Evolutionary conservation across 228 moss, liverwort and hornwort species (phyloP).

Genomic region (Sphagnum fallax): DNA sequence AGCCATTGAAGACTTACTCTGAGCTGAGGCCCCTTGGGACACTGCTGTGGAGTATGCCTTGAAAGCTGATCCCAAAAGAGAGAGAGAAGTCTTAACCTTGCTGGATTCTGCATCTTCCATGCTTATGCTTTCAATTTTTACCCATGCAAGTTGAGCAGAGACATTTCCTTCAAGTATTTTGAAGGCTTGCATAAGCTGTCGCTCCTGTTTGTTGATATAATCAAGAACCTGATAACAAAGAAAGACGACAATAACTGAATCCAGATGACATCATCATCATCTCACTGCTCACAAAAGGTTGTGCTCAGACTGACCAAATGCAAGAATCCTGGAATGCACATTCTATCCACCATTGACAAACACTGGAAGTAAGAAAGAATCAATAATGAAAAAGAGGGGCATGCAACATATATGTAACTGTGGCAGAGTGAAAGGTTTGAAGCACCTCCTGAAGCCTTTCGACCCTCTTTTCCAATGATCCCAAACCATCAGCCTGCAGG

Average conservation of each 20-base stretch:
- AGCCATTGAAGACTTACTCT: conserved; percentile 4
- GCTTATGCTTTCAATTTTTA: conserved; percentile 24
- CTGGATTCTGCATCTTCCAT: conserved; percentile 18
- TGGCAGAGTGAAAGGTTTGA: no score
- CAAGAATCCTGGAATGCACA: no score
- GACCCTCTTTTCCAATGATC: conserved; percentile 23
- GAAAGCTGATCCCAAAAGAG: conserved; percentile 57
- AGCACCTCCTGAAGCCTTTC: conserved; percentile 65
- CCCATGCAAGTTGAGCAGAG: conserved; percentile 55
- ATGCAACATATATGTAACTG: no score
- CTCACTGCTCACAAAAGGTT: no score
- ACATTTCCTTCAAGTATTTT: conserved; percentile 57
- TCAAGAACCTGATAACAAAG: neutral
- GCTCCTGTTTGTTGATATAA: conserved; percentile 14
- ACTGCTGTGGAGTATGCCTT: conserved; percentile 47
- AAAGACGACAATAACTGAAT: no score
- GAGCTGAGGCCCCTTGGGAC: conserved; percentile 12
- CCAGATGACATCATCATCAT: no score
- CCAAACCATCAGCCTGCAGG: conserved; percentile 64
- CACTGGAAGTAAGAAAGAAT: no score
- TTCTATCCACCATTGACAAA: no score
- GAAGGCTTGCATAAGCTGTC: conserved; percentile 38
- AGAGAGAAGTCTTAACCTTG: conserved; percentile 25
- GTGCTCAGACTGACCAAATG: no score
- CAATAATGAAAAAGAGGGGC: no score